A percentile compares a stretch with the other conserved stretches of the same genome.
phyloP scores from a whole-genome alignment of 805 yeast genomes.

The Ogataea allantospora region DNA sequence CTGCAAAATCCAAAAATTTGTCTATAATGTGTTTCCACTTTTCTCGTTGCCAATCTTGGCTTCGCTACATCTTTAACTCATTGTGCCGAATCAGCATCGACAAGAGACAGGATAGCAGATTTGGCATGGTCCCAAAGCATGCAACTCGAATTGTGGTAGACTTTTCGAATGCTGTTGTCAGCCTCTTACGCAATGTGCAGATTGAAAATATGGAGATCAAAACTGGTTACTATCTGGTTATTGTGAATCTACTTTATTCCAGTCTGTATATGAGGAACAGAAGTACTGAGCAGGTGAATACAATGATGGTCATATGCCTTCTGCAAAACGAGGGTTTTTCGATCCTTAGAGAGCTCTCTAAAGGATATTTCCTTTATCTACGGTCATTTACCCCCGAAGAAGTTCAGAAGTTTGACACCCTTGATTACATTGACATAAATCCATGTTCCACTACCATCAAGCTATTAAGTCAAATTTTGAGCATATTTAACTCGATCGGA shows the following conservation, averaged over 20 bases:
- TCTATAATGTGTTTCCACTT: conserved; percentile 52
- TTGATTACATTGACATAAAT: conserved; percentile 27
- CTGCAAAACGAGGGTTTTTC: conserved; percentile 51
- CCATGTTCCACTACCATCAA: conserved; percentile 25
- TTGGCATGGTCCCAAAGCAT: conserved; percentile 28
- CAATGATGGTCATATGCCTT: conserved; percentile 46
- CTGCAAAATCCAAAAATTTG: conserved; percentile 63
- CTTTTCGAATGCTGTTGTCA: conserved; percentile 23
- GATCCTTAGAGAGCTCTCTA: conserved; percentile 30
- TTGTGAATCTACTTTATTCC: conserved; percentile 28
- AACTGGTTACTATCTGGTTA: conserved; percentile 26
- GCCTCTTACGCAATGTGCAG: conserved; percentile 15
- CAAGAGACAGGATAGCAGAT: conserved; percentile 44
- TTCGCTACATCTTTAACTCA: conserved; percentile 32
- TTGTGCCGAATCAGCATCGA: conserved; percentile 31
- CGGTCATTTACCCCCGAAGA: conserved; percentile 19
- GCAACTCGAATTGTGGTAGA: conserved; percentile 27
- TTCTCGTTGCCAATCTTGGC: conserved; percentile 45
- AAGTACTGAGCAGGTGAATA: conserved; percentile 32
- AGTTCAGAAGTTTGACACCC: conserved; percentile 18
- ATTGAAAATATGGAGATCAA: conserved; percentile 24
- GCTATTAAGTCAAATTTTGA: conserved; percentile 32
- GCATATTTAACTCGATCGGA: conserved; percentile 45
- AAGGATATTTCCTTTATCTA: conserved; percentile 25
- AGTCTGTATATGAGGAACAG: conserved; percentile 25